Evolutionary conservation across 2,329 filamentous ascomycete genomes (phyloP), one percentile per base, ranked within the genome.

Genomic region (Ophiosphaerella korrae): DNA sequence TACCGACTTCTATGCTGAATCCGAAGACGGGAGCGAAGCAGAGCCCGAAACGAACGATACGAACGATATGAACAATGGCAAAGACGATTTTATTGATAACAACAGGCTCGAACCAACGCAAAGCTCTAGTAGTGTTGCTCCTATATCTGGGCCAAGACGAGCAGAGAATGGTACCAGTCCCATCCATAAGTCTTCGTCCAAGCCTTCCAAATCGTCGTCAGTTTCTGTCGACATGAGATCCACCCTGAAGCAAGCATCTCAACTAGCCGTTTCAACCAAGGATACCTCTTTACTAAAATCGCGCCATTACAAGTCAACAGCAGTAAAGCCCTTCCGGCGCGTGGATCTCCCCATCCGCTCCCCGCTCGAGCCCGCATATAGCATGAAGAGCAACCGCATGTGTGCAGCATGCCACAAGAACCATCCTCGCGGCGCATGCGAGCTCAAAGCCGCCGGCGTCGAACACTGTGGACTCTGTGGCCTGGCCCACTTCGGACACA

Each of bases 391-490:
- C 16, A 47, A 50, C 8, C 49, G 45, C 9, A 34, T 60, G 16
- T 89, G 87, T 59, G 67, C 75, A 2, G 82, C 80, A 11, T 89
- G 86, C 68, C 69, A 71, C 33, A 73, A 75, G 18, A 52, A 62
- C n/a, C 87, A 89, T 65, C 68, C 76, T 1, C 66, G 74, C 11
- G 86, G 85, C n/a, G 76, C 78, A 36, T 89, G 87, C 63, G 82
- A 81, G 8, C 73, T 88, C 29, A 87, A 85, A 65, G 57, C 78
- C 5, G 80, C 82, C 7, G 83, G 84, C 2, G 76, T 81, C 2
- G 85, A 88, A 61, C 73, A 81, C 58, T 90, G 87, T 68, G 81
- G 81, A 6, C 78, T 88, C 51, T 90, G 87, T 65, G 71, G 71
- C 1, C 77, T 88, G 6, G 89, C 87, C 54, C 85, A 85, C 13